A percentile compares a stretch with the other conserved stretches of the same genome.
Conservation (phyloP, 441 rosid species). For the Adansonia grandidieri region DNA sequence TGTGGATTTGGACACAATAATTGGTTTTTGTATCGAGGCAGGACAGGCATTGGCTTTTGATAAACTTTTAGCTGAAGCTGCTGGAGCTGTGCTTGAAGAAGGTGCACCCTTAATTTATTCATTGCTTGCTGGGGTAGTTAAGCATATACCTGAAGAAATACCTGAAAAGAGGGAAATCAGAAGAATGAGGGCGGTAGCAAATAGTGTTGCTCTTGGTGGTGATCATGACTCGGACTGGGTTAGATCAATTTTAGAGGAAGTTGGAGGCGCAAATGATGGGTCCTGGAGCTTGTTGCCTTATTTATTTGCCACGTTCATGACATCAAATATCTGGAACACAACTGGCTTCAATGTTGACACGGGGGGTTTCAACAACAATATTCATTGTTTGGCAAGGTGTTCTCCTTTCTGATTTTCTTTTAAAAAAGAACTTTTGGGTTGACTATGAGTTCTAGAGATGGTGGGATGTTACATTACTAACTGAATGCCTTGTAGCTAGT, state of each 20-base stretch:
- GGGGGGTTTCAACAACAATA: slow-evolving; percentile 96
- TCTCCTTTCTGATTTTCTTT: slow-evolving; percentile 5
- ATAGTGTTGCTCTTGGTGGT: slow-evolving; percentile 51
- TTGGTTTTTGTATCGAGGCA: slow-evolving; percentile 95
- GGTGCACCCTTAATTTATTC: slow-evolving; percentile 84
- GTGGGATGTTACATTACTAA: not conserved
- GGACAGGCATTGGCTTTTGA: slow-evolving; percentile 98
- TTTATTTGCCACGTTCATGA: slow-evolving; percentile 87
- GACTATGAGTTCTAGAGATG: not conserved
- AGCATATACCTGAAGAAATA: slow-evolving; percentile 85
- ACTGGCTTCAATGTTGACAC: slow-evolving; percentile 94
- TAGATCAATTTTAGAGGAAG: slow-evolving; percentile 87
- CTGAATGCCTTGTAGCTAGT: slow-evolving; percentile 14
- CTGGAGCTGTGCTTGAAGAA: slow-evolving; percentile 88
- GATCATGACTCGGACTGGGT: slow-evolving; percentile 98
- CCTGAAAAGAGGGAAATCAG: slow-evolving; percentile 87
- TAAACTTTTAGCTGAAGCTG: slow-evolving; percentile 90
- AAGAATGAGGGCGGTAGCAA: slow-evolving; percentile 82
- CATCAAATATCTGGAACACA: slow-evolving; percentile 83
- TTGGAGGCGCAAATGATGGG: slow-evolving; percentile 90
- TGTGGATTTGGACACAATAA: slow-evolving; percentile 88
- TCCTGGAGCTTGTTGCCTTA: slow-evolving; percentile 97
- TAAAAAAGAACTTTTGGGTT: slow-evolving; percentile 8
- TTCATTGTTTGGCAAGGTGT: slow-evolving; percentile 94
- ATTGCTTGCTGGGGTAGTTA: slow-evolving; percentile 72